phyloP scores from a whole-genome alignment of 495 filamentous ascomycete genomes.

The Cryomyces minteri region DNA sequence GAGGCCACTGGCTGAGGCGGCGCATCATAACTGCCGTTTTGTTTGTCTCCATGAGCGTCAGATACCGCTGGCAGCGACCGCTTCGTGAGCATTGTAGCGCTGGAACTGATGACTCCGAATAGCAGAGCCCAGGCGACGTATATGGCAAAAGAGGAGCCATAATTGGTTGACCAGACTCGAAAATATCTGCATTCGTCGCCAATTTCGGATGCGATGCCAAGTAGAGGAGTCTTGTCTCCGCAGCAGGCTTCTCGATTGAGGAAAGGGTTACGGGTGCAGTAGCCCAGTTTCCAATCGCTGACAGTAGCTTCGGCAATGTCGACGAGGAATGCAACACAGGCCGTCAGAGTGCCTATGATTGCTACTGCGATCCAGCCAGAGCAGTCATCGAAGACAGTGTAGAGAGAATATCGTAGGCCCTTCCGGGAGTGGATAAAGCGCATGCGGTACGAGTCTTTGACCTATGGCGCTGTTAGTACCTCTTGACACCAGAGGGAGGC shows the following conservation, averaged over 20 bases:
- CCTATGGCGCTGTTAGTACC: constrained; percentile 11
- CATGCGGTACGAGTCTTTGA: constrained; percentile 37
- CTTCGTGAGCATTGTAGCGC: constrained; percentile 33
- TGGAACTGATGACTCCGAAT: constrained; percentile 30
- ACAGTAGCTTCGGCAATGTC: constrained; percentile 32
- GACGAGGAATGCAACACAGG: constrained; percentile 34
- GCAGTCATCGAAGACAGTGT: constrained; percentile 23
- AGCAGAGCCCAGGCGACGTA: constrained; percentile 30
- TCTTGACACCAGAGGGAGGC: not conserved
- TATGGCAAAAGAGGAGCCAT: constrained; percentile 23
- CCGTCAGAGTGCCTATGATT: constrained; percentile 34
- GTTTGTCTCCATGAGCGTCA: constrained; percentile 10
- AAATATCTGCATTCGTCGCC: constrained; percentile 21
- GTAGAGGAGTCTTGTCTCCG: constrained; percentile 13
- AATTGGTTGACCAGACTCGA: constrained; percentile 25
- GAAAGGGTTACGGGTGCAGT: constrained; percentile 28
- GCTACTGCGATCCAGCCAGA: constrained; percentile 34
- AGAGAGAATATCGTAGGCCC: constrained; percentile 19
- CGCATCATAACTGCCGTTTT: constrained; percentile 7
- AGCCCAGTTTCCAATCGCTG: constrained; percentile 36
- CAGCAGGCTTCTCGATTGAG: constrained; percentile 31
- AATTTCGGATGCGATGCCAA: constrained; percentile 13
- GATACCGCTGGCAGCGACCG: constrained; percentile 26
- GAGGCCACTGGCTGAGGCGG: constrained; percentile 1
- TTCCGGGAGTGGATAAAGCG: constrained; percentile 21